Base-by-base conservation (phyloP, 805 yeast genomes). In the Saccharomyces cerevisiae region DNA sequence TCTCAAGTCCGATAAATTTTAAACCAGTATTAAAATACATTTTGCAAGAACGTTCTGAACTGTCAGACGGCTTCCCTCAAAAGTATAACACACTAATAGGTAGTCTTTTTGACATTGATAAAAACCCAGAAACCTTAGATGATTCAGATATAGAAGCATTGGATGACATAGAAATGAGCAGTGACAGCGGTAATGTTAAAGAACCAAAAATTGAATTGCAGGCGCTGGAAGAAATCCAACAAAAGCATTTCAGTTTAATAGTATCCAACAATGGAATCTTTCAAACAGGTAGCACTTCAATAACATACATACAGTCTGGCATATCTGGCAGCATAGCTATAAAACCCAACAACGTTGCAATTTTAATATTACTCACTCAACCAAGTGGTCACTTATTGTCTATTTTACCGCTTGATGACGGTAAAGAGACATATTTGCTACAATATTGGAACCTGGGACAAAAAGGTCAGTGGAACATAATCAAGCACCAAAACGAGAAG, bases 111-210 rank as follows among this genome's bases (percentile, higher is more conserved):
- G 61, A 54, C 21, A 24, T 51, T 31, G 52, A 46, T 11, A 58
- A 57, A 41, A 66, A 66, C 32, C 64, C 67, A 9, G 68, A 64
- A 41, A 62, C 67, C 1, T 53, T 66, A 24, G 64, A 64, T 47
- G 70, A 66, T 55, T 63, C 69, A 1, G 68, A 63, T 51, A 55
- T 65, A 10, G 46, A 32, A 6, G 41, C 47, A 9, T 43, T 51
- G 5, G 30, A 31, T 29, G 6, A 11, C 22, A 29, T 14, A 32
- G 14, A 14, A 29, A 46, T 46, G 10, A 14, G 17, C 28, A 21
- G 10, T 26, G 13, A 31, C 6, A 22, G 26, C 4, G 51, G 17
- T 29, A 46, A 28, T 13, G n/a, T 21, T 13, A 14, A 51, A 11
- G 29, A 22, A 13, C 26, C 17, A 13, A 41, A n/a, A 28, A 48